Percentiles rank a stretch among this genome's conserved stretches.
phyloP scores from a whole-genome alignment of 306 rosid species.

The Gillenia trifoliata region DNA sequence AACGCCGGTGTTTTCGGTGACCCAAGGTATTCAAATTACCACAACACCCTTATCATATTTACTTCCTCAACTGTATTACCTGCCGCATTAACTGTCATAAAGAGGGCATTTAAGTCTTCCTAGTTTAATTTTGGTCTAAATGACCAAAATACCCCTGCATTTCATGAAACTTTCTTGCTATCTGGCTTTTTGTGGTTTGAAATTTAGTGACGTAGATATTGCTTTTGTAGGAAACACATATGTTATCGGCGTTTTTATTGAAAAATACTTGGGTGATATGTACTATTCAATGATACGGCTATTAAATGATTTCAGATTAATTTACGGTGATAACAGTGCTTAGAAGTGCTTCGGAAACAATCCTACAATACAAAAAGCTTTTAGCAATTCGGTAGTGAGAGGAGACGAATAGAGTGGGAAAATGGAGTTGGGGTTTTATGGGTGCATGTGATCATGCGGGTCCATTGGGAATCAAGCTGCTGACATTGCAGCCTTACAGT shows the following conservation, averaged over 20 bases:
- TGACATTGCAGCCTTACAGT: constrained; percentile 26
- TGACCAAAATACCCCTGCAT: neutral
- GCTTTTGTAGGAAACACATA: neutral
- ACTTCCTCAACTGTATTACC: constrained; percentile 29
- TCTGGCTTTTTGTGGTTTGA: neutral
- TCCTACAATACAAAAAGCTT: no score
- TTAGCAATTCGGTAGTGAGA: no score
- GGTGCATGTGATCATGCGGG: constrained; percentile 49
- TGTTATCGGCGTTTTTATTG: no score
- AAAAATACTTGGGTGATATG: no score
- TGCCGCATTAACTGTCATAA: constrained; percentile 24
- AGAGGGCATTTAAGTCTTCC: constrained; percentile 9
- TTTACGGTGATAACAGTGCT: no score
- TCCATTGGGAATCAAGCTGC: constrained; percentile 33
- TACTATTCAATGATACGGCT: no score
- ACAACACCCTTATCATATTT: neutral
- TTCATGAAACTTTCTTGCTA: neutral
- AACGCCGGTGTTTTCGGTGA: constrained; percentile 85
- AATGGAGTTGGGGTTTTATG: neutral
- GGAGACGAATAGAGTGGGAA: neutral
- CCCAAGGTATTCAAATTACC: constrained; percentile 45
- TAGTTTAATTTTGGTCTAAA: neutral
- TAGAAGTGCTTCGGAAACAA: no score
- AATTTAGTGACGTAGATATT: no score
- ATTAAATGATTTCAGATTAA: no score